Percentiles rank a stretch among this genome's conserved stretches.
Evolutionary conservation across 306 rosid genomes (phyloP).

Genomic region (Casuarina cunninghamiana): DNA sequence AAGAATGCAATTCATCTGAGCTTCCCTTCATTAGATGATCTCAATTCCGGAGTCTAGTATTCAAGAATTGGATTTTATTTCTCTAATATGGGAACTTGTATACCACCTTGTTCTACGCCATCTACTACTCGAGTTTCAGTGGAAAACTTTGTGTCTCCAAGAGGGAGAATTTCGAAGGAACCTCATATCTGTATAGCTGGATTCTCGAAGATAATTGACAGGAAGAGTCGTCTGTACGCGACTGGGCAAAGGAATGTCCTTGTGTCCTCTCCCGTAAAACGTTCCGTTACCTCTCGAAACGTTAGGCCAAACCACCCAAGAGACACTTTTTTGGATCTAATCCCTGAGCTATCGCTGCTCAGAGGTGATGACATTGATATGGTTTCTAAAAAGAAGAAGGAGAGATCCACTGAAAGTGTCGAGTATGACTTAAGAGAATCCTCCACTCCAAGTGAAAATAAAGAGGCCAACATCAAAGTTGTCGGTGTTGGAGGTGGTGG

Average conservation of each 20-base stretch:
- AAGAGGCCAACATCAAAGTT: conserved; percentile 84
- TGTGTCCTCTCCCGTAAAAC: conserved; percentile 45
- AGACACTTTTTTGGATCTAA: conserved; percentile 89
- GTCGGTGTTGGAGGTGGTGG: conserved; percentile 98
- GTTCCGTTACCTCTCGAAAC: conserved; percentile 56
- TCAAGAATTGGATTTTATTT: conserved; percentile 23
- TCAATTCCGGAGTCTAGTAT: not conserved
- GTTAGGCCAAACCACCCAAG: conserved; percentile 51
- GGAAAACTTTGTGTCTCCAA: conserved; percentile 46
- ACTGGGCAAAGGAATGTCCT: conserved; percentile 37
- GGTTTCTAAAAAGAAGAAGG: not conserved
- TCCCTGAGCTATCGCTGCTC: conserved; percentile 91
- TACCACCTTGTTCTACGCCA: conserved; percentile 49
- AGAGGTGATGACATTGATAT: conserved; percentile 70
- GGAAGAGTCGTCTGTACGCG: conserved; percentile 29
- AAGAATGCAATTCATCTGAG: not conserved
- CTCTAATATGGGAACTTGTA: conserved; percentile 57
- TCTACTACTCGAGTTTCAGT: conserved; percentile 56
- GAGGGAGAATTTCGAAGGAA: conserved; percentile 52
- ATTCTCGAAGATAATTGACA: conserved; percentile 39
- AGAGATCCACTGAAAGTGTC: conserved; percentile 40
- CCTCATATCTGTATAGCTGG: conserved; percentile 40
- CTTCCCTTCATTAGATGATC: not conserved
- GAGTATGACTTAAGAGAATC: conserved; percentile 50
- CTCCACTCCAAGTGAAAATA: conserved; percentile 45